A percentile compares a stretch with the other conserved stretches of the same genome.
Evolutionary conservation across 75 land plant species (phyloP).

Genomic region (Azolla pinnata): DNA sequence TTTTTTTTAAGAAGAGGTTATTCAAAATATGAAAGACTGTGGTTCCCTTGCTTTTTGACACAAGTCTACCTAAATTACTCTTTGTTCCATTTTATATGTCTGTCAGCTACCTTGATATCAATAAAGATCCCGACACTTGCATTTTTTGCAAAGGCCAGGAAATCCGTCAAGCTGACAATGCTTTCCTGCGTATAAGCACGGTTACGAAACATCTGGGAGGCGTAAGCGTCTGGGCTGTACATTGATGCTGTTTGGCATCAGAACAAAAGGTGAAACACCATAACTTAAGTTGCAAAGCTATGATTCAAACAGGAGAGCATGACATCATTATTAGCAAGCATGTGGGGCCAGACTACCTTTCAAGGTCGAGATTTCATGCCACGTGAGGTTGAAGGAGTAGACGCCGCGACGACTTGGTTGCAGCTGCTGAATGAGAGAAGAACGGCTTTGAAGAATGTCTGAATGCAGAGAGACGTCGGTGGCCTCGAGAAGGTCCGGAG

Average conservation of each 20-base stretch:
- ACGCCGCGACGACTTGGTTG: conserved; percentile 38
- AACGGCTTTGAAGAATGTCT: conserved; percentile 10
- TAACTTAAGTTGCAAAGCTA: not conserved
- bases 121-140: conserved; percentile 55
- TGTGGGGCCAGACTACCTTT: conserved; percentile 48
- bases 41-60: too few relatives aligned
- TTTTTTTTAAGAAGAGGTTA: too few relatives aligned
- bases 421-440: conserved; percentile 32
- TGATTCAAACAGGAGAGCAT: not conserved
- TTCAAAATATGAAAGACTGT: too few relatives aligned
- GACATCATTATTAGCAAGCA: too few relatives aligned
- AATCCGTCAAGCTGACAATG: conserved; percentile 47
- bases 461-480: conserved; percentile 34
- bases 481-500: conserved; percentile 32
- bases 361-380: conserved; percentile 65
- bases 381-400: conserved; percentile 71
- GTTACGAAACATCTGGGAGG: conserved; percentile 32
- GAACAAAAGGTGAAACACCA: not conserved
- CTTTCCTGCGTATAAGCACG: conserved; percentile 42
- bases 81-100: not conserved
- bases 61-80: not conserved
- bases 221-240: conserved; percentile 20
- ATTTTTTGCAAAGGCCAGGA: conserved; percentile 56
- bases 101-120: conserved; percentile 72
- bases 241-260: conserved; percentile 31